These are phyloP conservation scores for Botrytis fragariae DNA, from an alignment of 2,329 filamentous ascomycete species.

Conservation along the genomic window DNA sequence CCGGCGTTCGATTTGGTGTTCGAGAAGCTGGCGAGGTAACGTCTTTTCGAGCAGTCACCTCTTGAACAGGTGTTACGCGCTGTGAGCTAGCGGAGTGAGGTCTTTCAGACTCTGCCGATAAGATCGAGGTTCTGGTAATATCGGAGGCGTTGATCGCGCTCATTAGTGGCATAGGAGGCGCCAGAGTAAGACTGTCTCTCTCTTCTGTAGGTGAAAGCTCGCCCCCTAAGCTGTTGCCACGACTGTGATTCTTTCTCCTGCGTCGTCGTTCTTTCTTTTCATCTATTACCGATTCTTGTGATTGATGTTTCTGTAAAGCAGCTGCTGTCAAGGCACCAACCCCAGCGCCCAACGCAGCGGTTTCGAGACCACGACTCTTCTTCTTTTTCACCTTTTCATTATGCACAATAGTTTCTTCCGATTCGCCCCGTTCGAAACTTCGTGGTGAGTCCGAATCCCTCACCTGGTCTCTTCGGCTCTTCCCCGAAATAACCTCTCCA, in stretches of 20 bases:
- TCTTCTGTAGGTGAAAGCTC: conserved; percentile 40
- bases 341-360: conserved; percentile 40
- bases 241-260: conserved; percentile 47
- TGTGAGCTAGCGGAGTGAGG: conserved; percentile 58
- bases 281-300: conserved; percentile 55
- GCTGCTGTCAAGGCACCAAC: conserved; percentile 58
- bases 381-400: conserved; percentile 47
- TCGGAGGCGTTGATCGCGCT: conserved; percentile 86
- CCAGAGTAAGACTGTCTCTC: conserved; percentile 53
- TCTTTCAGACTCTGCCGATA: conserved; percentile 75
- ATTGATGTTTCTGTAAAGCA: conserved; percentile 62
- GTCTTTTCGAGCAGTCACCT: conserved; percentile 55
- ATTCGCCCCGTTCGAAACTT: conserved; percentile 43
- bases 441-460: conserved; percentile 31
- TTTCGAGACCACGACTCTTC: conserved; percentile 31
- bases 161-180: conserved; percentile 80
- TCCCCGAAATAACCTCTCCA: conserved; percentile 54
- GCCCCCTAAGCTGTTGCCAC: conserved; percentile 45
- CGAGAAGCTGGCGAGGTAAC: conserved; percentile 58
- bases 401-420: conserved; percentile 48
- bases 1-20: conserved; percentile 60
- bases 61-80: conserved; percentile 54
- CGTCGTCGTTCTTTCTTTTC: conserved; percentile 44
- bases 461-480: conserved; percentile 48
- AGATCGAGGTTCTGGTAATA: conserved; percentile 80